Evolutionary conservation across 108 stramenopile genomes (phyloP).

Genomic region (Stephanodiscus triporus): DNA sequence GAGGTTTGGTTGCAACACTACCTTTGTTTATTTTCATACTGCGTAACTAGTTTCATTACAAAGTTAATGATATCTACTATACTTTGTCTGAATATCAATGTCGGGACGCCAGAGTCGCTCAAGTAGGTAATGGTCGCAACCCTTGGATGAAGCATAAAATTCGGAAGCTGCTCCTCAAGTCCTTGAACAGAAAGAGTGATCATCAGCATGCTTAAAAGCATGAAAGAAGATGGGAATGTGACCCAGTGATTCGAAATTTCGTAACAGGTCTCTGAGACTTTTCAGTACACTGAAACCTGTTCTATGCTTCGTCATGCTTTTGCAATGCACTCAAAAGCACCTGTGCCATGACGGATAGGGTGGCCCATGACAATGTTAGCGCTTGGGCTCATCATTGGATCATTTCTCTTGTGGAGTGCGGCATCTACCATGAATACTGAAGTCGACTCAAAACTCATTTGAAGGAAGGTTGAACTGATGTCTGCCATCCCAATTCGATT

Average conservation of each 20-base stretch:
- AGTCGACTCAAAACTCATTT: constrained; percentile 99
- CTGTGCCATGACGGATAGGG: constrained; percentile 92
- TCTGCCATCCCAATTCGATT: constrained; percentile 96
- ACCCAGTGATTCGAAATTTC: neutral
- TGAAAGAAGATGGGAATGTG: neutral
- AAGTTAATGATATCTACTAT: too few species aligned
- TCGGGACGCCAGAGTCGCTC: constrained; percentile 83
- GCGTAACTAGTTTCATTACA: too few species aligned
- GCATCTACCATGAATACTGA: constrained; percentile 94
- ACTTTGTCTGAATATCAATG: constrained; percentile 71
- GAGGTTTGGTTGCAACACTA: too few species aligned
- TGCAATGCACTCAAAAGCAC: constrained; percentile 80
- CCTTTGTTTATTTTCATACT: constrained; percentile 65
- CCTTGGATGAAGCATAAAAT: constrained; percentile 75
- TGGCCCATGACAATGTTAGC: constrained; percentile 94
- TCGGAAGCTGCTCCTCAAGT: constrained; percentile 76
- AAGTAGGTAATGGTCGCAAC: constrained; percentile 90
- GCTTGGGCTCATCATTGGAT: constrained; percentile 87
- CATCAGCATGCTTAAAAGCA: neutral
- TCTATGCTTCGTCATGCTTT: constrained; percentile 27
- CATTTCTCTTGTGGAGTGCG: constrained; percentile 72
- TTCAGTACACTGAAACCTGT: too few species aligned
- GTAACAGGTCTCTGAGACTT: too few species aligned
- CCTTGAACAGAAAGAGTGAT: neutral
- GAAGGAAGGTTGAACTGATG: constrained; percentile 89